Base-by-base conservation (phyloP, 495 filamentous ascomycete species). In the Daldinia decipiens region DNA sequence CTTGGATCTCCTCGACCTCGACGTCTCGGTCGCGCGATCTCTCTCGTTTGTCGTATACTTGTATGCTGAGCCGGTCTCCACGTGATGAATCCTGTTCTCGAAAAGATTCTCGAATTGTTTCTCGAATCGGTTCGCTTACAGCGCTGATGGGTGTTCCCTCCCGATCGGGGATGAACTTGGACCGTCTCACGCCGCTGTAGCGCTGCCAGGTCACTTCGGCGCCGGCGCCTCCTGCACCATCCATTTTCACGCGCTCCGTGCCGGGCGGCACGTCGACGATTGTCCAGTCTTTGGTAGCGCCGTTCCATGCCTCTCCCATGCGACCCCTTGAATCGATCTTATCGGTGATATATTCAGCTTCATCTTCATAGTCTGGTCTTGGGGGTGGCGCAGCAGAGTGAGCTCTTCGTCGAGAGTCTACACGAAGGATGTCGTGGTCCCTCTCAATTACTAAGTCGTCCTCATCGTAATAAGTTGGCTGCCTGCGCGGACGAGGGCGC, bases 211-310 rank as follows among this genome's bases (percentile, higher is more conserved):
- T 90, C 36, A 92, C 85, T 68, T 92, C 91, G 71, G 90, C 85
- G 19, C 77, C 77, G 47, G 79, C 90, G 52, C 90, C 90, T 29
- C 91, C 91, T 19, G 85, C 83, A 64, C 91, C 90, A 72, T 94
- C 90, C 86, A 94, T 89, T 40, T 83, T 82, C 47, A 94, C 91
- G 40, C 90, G 83, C 76, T 90, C 87, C 0, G 91, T 94, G 59
- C 92, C 92, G 13, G 91, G 90, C 5, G 92, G 92, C 31, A 94
- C 90, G 77, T 94, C 92, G 21, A 94, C 87, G 61, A 94, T 92
- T 57, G 85, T 82, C 87, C 91, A 93, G 74, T 92, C 88, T 69
- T 82, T 87, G 40, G 90, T 93, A 27, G 84, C 86, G 61, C 90
- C 90, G 73, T 89, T 84, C 66, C 80, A 85, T 24, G 88, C 90